Conservation (phyloP, 176 grass and related monocot genomes). For the Alopecurus myosuroides region DNA sequence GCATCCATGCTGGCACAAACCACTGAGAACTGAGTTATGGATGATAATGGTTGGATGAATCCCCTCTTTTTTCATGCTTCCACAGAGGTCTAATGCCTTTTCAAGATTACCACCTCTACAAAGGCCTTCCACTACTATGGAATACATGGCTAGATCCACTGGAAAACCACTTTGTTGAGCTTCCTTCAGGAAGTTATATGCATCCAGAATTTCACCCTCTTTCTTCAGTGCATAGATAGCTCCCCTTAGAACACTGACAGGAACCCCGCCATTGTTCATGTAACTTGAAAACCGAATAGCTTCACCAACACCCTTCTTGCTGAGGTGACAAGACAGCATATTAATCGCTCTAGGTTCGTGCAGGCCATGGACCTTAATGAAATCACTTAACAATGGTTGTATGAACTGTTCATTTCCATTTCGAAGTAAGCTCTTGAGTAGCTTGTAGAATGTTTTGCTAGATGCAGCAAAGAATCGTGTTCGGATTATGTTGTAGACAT, state of each 20-base stretch:
- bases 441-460: slow-evolving; percentile 56
- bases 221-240: slow-evolving; percentile 55
- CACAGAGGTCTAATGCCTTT: slow-evolving; percentile 77
- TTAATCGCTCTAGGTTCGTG: slow-evolving; percentile 53
- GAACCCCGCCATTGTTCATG: slow-evolving; percentile 40
- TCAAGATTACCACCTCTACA: slow-evolving; percentile 75
- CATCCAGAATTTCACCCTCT: slow-evolving; percentile 70
- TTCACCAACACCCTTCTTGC: slow-evolving; percentile 52
- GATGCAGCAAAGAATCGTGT: slow-evolving; percentile 37
- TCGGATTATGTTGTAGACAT: slow-evolving; percentile 61
- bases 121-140: slow-evolving; percentile 72
- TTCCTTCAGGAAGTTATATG: slow-evolving; percentile 59
- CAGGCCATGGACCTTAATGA: slow-evolving; percentile 67
- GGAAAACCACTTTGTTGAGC: slow-evolving; percentile 51
- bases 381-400: slow-evolving; percentile 50
- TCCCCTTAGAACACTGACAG: slow-evolving; percentile 51
- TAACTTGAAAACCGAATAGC: slow-evolving; percentile 51
- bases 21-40: slow-evolving; percentile 77
- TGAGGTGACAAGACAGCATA: slow-evolving; percentile 59
- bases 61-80: slow-evolving; percentile 65
- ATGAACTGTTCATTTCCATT: slow-evolving; percentile 48
- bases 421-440: slow-evolving; percentile 63
- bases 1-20: slow-evolving; percentile 85
- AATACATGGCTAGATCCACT: slow-evolving; percentile 58
- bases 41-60: slow-evolving; percentile 59